Percentiles rank a stretch among this genome's conserved stretches.
Evolutionary conservation across 129 eudicot genomes (phyloP).

Genomic region (Chrysanthemum seticuspe): DNA sequence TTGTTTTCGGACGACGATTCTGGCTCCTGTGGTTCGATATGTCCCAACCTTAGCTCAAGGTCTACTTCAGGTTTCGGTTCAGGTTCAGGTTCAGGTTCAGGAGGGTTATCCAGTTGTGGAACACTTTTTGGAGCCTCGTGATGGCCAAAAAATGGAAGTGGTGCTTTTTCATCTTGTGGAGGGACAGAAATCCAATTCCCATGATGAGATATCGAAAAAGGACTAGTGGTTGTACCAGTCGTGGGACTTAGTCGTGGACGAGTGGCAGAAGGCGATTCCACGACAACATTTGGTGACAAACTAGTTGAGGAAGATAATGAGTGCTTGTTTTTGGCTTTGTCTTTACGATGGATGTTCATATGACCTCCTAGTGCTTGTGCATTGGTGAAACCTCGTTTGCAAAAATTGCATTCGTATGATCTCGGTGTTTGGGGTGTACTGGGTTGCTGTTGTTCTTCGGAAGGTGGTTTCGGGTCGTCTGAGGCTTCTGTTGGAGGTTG

Average conservation of each 20-base stretch:
- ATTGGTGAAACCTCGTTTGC: constrained; percentile 46
- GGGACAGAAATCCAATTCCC: constrained; percentile 17
- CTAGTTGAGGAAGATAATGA: constrained; percentile 10
- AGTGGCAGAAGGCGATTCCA: constrained; percentile 18
- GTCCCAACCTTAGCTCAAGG: constrained; percentile 45
- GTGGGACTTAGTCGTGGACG: constrained; percentile 19
- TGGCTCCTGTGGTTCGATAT: constrained; percentile 19
- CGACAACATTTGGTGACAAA: constrained; percentile 5
- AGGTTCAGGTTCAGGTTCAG: constrained; percentile 16
- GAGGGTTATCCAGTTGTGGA: constrained; percentile 1
- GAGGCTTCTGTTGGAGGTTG: constrained; percentile 26
- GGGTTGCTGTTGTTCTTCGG: constrained; percentile 13
- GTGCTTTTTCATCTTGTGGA: constrained; percentile 17
- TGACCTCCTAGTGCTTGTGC: constrained; percentile 50
- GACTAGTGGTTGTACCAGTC: not conserved
- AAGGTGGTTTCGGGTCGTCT: constrained; percentile 22
- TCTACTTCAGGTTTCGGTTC: constrained; percentile 26
- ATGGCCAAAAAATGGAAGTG: constrained; percentile 24
- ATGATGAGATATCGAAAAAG: constrained; percentile 17
- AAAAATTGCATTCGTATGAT: constrained; percentile 43
- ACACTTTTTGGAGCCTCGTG: constrained; percentile 12
- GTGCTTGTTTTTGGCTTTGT: constrained; percentile 37
- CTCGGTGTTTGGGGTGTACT: constrained; percentile 5
- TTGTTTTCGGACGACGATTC: constrained; percentile 22
- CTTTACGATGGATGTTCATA: constrained; percentile 48